These are phyloP conservation scores for Ulota crispa DNA, from an alignment of 225 moss, liverwort and hornwort genomes.

Conservation along the genomic window DNA sequence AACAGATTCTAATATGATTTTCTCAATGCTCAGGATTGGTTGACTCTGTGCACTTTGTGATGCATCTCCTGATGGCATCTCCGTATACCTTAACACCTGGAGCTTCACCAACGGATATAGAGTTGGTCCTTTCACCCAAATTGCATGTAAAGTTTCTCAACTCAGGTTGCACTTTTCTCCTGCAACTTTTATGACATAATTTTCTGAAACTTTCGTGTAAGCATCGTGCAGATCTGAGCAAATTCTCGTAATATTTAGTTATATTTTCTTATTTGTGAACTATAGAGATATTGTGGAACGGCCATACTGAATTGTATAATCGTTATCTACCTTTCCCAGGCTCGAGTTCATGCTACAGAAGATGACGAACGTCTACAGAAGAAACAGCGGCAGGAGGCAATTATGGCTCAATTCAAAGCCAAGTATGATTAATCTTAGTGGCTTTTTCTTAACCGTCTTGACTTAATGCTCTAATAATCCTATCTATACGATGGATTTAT, in stretches of 20 bases:
- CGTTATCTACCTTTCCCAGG: conserved; percentile 19
- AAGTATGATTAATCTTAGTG: conserved; percentile 48
- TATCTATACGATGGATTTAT: not conserved
- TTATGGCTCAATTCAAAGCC: conserved; percentile 83
- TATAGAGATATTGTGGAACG: not conserved
- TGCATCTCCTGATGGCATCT: conserved; percentile 50
- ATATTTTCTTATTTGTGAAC: not conserved
- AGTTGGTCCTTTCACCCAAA: conserved; percentile 39
- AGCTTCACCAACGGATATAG: conserved; percentile 40
- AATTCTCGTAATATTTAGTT: not conserved
- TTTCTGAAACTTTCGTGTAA: not conserved
- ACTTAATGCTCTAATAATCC: conserved; percentile 9
- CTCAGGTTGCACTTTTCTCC: not conserved
- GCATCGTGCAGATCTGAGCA: not conserved
- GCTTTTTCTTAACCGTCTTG: conserved; percentile 2
- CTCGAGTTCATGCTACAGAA: conserved; percentile 41
- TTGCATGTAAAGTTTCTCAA: conserved; percentile 49
- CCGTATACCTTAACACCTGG: conserved; percentile 38
- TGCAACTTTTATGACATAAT: not conserved
- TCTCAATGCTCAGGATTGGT: conserved; percentile 64
- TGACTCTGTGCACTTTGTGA: conserved; percentile 67
- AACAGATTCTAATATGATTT: conserved; percentile 4
- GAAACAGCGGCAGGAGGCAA: conserved; percentile 93
- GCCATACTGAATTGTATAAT: not conserved
- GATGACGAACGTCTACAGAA: conserved; percentile 73